A percentile compares a stretch with the other conserved stretches of the same genome.
These are phyloP conservation scores for Lepraria neglecta DNA, from an alignment of 495 filamentous ascomycete genomes.

Conservation along the genomic window DNA sequence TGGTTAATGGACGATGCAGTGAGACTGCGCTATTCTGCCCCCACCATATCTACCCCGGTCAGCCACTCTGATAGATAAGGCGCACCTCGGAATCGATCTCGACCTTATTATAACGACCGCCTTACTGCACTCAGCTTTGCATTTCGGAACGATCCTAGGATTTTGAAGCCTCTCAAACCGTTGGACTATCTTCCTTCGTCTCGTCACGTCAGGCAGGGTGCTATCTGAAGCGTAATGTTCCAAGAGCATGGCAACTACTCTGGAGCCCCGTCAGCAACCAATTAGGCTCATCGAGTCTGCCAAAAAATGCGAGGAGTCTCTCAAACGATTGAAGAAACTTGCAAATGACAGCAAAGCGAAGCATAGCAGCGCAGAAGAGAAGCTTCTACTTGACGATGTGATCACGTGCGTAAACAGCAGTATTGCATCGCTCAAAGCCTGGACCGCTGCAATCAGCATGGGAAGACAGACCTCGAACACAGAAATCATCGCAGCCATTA, in stretches of 20 bases:
- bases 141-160: background rate
- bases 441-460: no score
- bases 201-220: background rate
- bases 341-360: slow-evolving; percentile 4
- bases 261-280: slow-evolving; percentile 9
- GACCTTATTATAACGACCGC: background rate
- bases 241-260: background rate
- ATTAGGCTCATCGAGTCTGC: slow-evolving; percentile 4
- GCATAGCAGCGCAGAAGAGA: slow-evolving; percentile 2
- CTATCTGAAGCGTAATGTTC: slow-evolving; percentile 3
- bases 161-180: background rate
- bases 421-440: no score
- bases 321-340: slow-evolving; percentile 1
- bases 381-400: slow-evolving; percentile 8
- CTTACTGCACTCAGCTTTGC: background rate
- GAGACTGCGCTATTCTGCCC: no score
- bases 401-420: background rate
- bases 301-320: background rate
- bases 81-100: background rate
- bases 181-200: background rate
- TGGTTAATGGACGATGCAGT: background rate
- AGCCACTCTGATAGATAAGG: background rate
- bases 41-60: no score
- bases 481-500: no score
- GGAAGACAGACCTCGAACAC: no score